Conservation (phyloP, 148 eudicot species). For the Simmondsia chinensis region DNA sequence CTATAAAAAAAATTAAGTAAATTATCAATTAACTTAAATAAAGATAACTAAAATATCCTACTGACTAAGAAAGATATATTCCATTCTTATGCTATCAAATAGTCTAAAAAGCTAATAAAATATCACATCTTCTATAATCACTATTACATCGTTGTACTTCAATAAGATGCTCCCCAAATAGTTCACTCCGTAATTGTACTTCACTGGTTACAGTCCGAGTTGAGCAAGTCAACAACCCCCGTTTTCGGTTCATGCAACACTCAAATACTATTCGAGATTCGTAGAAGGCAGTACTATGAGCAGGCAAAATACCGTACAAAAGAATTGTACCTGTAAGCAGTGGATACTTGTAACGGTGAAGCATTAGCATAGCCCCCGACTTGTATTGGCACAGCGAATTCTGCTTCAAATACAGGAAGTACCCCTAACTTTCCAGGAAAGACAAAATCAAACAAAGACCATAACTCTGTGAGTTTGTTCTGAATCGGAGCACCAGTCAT, state of each 20-base stretch:
- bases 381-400: slow-evolving; percentile 89
- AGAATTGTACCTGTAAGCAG: slow-evolving; percentile 79
- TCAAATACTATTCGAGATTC: background rate
- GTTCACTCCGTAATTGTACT: too few species aligned
- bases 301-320: too few species aligned
- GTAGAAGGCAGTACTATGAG: background rate
- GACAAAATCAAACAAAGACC: slow-evolving; percentile 98
- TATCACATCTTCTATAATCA: too few species aligned
- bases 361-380: slow-evolving; percentile 99
- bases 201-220: too few species aligned
- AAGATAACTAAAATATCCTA: too few species aligned
- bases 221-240: background rate
- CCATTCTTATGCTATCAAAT: too few species aligned
- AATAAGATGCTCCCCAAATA: too few species aligned
- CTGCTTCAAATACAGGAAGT: slow-evolving; percentile 94
- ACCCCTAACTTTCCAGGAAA: slow-evolving; percentile 99
- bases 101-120: background rate
- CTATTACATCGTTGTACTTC: too few species aligned
- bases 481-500: slow-evolving; percentile 99
- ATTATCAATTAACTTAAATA: too few species aligned
- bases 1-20: too few species aligned
- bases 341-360: slow-evolving; percentile 93
- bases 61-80: too few species aligned
- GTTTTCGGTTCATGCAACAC: too few species aligned
- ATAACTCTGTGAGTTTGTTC: slow-evolving; percentile 83